Base-by-base conservation (phyloP, 192 early-diverging fungal species). In the Chytriomyces hyalinus region DNA sequence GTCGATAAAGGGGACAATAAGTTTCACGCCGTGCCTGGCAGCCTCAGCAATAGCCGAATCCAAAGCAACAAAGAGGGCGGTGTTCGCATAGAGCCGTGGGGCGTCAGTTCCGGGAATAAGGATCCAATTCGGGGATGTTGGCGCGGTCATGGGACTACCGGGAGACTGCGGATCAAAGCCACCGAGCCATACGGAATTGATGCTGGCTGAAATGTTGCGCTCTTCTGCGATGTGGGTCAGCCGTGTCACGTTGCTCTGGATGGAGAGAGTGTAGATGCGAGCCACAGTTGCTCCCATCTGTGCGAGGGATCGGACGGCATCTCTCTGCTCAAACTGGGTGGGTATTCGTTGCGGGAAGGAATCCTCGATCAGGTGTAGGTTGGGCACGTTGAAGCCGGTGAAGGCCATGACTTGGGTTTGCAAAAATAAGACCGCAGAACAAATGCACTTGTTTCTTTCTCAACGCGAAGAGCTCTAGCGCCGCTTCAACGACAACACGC, bases 1-100 rank as follows among this genome's bases (percentile, higher is more conserved):
- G 74, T 87, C 84, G 71, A 87, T 78, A 47, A 87, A 71, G 13
- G 86, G 86, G 17, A 87, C 74, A 20, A 87, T 80, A 5, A 87
- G 26, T 44, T 80, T 36, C 8, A 87, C 74, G 8, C 72, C 49
- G 20, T 77, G 47, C 4, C 75, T 49, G 20, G 70, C 9, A 4
- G 85, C 85, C 24, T 77, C 49, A 2, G 73, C 78, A 5, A 87
- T 47, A 1, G 82, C 82, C 10, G 71, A 63, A 61, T 87, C 85
- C 69, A 87, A 47, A 10, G 83, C 82, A 17, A 78, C 75, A 60
- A 80, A 83, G 4, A 78, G 72, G 47, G 28, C 53, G 36, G 82
- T 78, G 68, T 82, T 80, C 73, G 78, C 83, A 28, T 61, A 51
- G 26, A 74, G 65, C 9, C 20, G 9, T 0, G 75, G 77, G 46